Evolutionary conservation across 2,329 filamentous ascomycete genomes (phyloP).

Genomic region (Aschersonia sp.): DNA sequence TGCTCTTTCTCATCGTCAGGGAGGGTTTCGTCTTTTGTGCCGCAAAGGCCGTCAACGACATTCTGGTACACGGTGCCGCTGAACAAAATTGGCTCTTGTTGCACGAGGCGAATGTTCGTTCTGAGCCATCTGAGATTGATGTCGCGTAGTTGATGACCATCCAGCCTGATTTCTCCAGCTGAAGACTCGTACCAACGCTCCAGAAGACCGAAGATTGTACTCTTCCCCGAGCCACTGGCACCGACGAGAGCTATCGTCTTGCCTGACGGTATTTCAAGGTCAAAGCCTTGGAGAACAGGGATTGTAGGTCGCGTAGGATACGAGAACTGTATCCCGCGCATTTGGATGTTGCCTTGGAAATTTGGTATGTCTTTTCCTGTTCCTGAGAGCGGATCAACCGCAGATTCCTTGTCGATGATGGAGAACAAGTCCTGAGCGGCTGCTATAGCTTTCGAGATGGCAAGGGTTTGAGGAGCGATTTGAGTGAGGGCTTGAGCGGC

Average conservation of each 20-base stretch:
- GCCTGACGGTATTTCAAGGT: constrained; percentile 66
- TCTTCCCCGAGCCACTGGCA: constrained; percentile 88
- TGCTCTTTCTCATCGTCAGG: constrained; percentile 53
- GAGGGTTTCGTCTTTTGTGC: constrained; percentile 57
- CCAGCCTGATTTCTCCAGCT: constrained; percentile 61
- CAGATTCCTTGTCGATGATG: constrained; percentile 29
- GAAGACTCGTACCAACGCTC: constrained; percentile 93
- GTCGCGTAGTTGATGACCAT: constrained; percentile 66
- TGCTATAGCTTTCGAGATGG: constrained; percentile 29
- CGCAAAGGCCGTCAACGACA: constrained; percentile 81
- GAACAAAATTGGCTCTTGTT: constrained; percentile 86
- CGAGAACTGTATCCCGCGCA: constrained; percentile 33
- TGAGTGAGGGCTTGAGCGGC: constrained; percentile 29
- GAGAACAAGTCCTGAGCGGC: constrained; percentile 31
- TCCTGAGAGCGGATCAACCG: constrained; percentile 26
- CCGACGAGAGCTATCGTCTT: constrained; percentile 91
- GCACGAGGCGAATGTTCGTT: constrained; percentile 83
- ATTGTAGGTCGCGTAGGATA: constrained; percentile 91
- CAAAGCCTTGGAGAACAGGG: constrained; percentile 73
- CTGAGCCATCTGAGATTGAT: constrained; percentile 85
- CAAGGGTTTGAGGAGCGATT: constrained; percentile 30
- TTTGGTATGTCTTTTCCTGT: constrained; percentile 15
- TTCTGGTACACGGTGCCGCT: constrained; percentile 80
- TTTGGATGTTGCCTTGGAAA: constrained; percentile 29
- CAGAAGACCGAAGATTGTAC: constrained; percentile 82